Evolutionary conservation across 768 basidiomycete species (phyloP), one percentile per base, ranked within the genome.

Genomic region (Leccinum truebloodii): DNA sequence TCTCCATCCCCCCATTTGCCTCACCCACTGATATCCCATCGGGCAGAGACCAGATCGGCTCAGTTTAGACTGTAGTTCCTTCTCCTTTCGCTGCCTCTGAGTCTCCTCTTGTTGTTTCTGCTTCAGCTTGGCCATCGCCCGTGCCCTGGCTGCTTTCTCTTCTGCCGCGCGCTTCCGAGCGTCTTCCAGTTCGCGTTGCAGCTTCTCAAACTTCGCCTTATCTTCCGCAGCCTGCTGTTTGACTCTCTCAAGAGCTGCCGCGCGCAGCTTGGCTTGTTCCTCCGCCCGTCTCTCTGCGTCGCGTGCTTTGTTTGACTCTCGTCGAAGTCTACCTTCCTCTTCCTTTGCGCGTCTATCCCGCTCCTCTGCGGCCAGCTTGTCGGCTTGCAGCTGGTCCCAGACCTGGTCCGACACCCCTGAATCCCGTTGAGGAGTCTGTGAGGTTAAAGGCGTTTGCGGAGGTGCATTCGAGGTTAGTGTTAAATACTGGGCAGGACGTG

Each of bases 381-480:
- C 74, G 6, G 72, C 74, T 52, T 84, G 79, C 1, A 88, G 71
- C 61, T 82, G 75, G 10, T 63, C 28, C 87, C 87, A 88, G 12
- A 79, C 68, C 1, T 66, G 67, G 67, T 88, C 83, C 0, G 78
- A 65, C 5, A 88, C 83, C 0, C 81, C 87, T 20, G 76, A 51
- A 68, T 87, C 87, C 24, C 83, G 78, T 24, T 55, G 64, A 0
- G 20, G 64, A 0, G 20, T 64, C 3, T 63, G 49, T 22, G 34
- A 52, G 39, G 28, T 58, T 20, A 24, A 4, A 16, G 50, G 2
- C 7, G 10, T 39, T 20, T 14, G 52, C 6, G 28, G 2, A 14
- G 20, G 39, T 5, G 16, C 4, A 5, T 12, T 14, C 8, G 39
- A 34, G 13, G 55, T 24, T 2, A 57, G 61, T 34, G 67, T 26